These are phyloP conservation scores for Xylaria intraflava DNA, from an alignment of 495 filamentous ascomycete species.

Conservation along the genomic window DNA sequence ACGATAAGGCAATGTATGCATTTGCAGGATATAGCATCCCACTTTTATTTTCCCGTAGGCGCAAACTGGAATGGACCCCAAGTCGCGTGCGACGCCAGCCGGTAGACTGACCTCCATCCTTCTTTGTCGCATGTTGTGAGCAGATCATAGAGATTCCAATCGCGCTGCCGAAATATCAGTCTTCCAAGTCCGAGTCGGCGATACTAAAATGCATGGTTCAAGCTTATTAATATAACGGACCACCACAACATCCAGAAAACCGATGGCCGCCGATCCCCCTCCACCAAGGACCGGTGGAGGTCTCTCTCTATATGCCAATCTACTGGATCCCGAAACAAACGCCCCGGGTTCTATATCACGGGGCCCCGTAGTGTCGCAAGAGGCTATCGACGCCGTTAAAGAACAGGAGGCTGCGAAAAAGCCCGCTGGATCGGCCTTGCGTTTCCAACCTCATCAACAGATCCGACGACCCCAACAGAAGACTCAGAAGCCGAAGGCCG, in stretches of 20 bases:
- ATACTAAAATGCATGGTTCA: too few species aligned
- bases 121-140: too few species aligned
- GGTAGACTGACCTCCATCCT: too few species aligned
- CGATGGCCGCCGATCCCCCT: conserved; percentile 27
- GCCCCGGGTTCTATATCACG: conserved; percentile 55
- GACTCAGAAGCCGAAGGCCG: conserved; percentile 64
- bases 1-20: too few species aligned
- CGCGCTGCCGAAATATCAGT: too few species aligned
- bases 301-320: conserved; percentile 52
- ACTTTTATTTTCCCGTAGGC: too few species aligned
- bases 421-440: conserved; percentile 67
- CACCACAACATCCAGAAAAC: neutral
- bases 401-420: conserved; percentile 62
- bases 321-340: conserved; percentile 37
- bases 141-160: too few species aligned
- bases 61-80: too few species aligned
- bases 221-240: too few species aligned
- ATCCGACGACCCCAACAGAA: conserved; percentile 59
- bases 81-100: too few species aligned
- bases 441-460: conserved; percentile 65
- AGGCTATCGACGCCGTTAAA: conserved; percentile 41
- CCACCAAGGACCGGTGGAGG: conserved; percentile 24
- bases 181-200: too few species aligned
- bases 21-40: too few species aligned
- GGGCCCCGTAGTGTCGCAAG: conserved; percentile 68